Base-by-base conservation (phyloP, 352 stramenopile species). In the Pythium coloratum region DNA sequence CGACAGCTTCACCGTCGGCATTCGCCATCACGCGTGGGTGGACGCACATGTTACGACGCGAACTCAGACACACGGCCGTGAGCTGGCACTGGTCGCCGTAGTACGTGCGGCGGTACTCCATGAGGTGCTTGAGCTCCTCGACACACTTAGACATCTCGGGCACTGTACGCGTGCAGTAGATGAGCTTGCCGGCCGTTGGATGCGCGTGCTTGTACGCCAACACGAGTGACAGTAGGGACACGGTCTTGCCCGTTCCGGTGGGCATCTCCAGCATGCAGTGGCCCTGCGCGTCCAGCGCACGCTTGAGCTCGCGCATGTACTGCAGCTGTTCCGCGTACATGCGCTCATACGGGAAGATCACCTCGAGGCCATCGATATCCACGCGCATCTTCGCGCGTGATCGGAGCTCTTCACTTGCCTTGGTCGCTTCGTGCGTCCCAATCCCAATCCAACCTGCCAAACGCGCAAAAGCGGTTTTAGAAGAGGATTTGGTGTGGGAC, bases 151-250 rank as follows among this genome's bases (percentile, higher is more conserved):
- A 95, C 97, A 99, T 99, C 82, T 99, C 98, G 0, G 97, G 97
- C 24, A 99, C 98, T 6, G 98, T 99, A 24, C 98, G 96, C 38
- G 98, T 99, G 76, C 97, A 99, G 77, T 99, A 99, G 28, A 99
- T 87, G 55, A 99, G 84, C 78, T 99, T 99, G 30, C 98, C 98
- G 5, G 81, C 78, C 10, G 90, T 96, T 42, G 96, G 95, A 80
- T 99, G 89, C 9, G 96, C 96, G 59, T 98, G 91, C 81, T 92
- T 93, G 76, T 92, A 94, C 7, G 92, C 97, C 18, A 98, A 91
- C 59, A 99, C 98, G 12, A 99, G 83, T 49, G 95, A 97, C 1
- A 99, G 80, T 5, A 99, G 75, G 63, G 94, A 99, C 14, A 99
- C 96, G 14, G 97, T 99, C 80, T 99, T 99, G 62, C 97, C 97